Percentiles rank a stretch among this genome's conserved stretches.
Evolutionary conservation across 768 basidiomycete species (phyloP).

Genomic region (Calocybe indica): DNA sequence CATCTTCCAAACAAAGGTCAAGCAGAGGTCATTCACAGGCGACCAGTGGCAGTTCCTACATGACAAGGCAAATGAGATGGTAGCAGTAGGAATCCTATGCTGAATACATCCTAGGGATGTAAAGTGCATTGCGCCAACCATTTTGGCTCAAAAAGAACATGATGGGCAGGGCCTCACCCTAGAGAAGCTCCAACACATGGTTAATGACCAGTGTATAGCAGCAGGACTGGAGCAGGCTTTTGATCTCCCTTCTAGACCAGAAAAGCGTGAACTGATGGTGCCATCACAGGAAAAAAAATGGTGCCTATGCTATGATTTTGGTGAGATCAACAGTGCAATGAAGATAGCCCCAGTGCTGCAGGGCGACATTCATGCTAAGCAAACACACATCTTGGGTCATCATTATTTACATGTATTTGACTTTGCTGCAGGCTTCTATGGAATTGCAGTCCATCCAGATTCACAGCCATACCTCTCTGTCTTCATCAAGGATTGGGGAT

Average conservation of each 20-base stretch:
- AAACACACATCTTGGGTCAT: constrained; percentile 28
- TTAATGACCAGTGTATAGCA: constrained; percentile 27
- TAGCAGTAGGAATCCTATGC: constrained; percentile 24
- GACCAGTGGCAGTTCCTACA: constrained; percentile 25
- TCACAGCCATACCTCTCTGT: constrained; percentile 24
- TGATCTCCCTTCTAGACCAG: constrained; percentile 17
- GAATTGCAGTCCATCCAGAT: constrained; percentile 9
- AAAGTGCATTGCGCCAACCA: constrained; percentile 26
- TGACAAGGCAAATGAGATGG: constrained; percentile 25
- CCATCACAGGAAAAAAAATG: constrained; percentile 17
- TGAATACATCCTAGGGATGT: constrained; percentile 22
- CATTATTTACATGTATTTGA: constrained; percentile 28
- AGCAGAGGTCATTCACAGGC: constrained; percentile 23
- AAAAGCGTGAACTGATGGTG: not conserved
- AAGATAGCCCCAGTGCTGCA: constrained; percentile 23
- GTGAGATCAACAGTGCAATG: constrained; percentile 23
- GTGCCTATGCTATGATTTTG: constrained; percentile 32
- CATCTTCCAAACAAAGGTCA: constrained; percentile 23
- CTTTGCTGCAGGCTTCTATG: constrained; percentile 32
- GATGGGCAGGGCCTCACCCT: constrained; percentile 19
- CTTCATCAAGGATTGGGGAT: constrained; percentile 31
- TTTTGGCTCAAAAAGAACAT: constrained; percentile 30
- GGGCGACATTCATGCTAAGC: constrained; percentile 33
- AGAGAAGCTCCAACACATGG: constrained; percentile 24
- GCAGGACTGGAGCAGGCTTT: constrained; percentile 15